Base-by-base conservation (phyloP, 1,139 yeast species). In the Zygosaccharomyces sapae region DNA sequence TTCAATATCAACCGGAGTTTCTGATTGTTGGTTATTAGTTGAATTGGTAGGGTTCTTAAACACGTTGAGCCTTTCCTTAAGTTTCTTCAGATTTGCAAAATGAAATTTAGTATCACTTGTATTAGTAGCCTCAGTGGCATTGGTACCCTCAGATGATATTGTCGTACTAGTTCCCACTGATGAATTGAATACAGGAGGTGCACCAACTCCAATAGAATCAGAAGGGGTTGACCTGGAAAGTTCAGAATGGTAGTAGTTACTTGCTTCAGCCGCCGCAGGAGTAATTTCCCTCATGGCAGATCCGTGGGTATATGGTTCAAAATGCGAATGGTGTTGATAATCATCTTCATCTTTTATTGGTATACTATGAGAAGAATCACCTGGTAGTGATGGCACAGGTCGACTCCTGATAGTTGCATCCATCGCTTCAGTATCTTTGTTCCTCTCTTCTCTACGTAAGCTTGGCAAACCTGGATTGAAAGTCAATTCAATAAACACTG, bases 401-500 rank as follows among this genome's bases (percentile, higher is more conserved):
- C 73, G 61, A 12, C 54, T 54, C 29, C 58, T 62, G 35, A 58
- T 56, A 0, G 65, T 55, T 3, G 60, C 54, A 47, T 68, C 63
- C 45, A 60, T 41, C 42, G 56, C 38, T 29, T 50, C 57, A 5
- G 51, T 40, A 10, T 50, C 51, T 33, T 45, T 52, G 22, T 37
- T 47, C 22, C 47, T 44, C 43, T 34, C 50, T 30, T 50, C 53
- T 29, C 30, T 48, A 12, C 36, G 41, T 24, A 49, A 36, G 37
- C 45, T 47, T 19, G 80, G 82, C 1, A 78, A 74, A 13, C 75
- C 67, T 0, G 96, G 94, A 61, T 87, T 88, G 61, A 87, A 92
- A 0, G 97, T 88, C 85, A 92, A 83, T 61, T 92, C 97, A 46
- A 94, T 69, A 65, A 83, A 90, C 1, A 92, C 79, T 67, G 80